Percentiles rank a stretch among this genome's conserved stretches.
Conservation (phyloP, 257 asterid genomes). For the Dorcoceras hygrometricum region DNA sequence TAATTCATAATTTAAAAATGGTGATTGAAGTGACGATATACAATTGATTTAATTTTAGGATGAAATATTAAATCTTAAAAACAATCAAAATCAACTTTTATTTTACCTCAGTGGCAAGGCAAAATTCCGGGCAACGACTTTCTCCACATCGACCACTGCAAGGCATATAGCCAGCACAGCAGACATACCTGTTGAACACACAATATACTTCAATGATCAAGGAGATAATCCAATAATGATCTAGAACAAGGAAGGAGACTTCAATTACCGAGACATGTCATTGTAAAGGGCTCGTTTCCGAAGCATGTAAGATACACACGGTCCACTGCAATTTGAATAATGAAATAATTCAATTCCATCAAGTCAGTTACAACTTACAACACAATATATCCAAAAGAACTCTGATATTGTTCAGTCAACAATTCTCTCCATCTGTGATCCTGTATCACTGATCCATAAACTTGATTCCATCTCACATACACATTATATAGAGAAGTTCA, state of each 20-base stretch:
- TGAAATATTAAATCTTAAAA: not conserved
- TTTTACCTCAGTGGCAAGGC: conserved; percentile 97
- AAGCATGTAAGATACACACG: conserved; percentile 94
- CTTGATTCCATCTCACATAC: not conserved
- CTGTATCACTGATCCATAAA: not conserved
- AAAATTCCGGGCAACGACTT: conserved; percentile 91
- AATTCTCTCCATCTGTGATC: not conserved
- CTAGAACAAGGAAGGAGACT: conserved; percentile 18
- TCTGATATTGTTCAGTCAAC: not conserved
- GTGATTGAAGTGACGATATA: conserved; percentile 9
- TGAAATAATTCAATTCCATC: conserved; percentile 4
- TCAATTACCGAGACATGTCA: conserved; percentile 87
- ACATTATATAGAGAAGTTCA: not conserved
- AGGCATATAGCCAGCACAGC: conserved; percentile 99
- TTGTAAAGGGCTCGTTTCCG: conserved; percentile 96
- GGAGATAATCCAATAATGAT: conserved; percentile 5
- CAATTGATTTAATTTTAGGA: not conserved
- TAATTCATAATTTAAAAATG: not conserved
- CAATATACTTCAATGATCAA: conserved; percentile 19
- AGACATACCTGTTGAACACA: conserved; percentile 58
- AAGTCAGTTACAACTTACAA: conserved; percentile 7
- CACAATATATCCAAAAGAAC: not conserved
- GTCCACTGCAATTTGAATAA: conserved; percentile 58
- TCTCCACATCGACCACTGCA: conserved; percentile 99
- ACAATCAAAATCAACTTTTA: conserved; percentile 9